Percentiles rank a stretch among this genome's conserved stretches.
phyloP scores from a whole-genome alignment of 768 basidiomycete genomes.

The Phlebiopsis gigantea region DNA sequence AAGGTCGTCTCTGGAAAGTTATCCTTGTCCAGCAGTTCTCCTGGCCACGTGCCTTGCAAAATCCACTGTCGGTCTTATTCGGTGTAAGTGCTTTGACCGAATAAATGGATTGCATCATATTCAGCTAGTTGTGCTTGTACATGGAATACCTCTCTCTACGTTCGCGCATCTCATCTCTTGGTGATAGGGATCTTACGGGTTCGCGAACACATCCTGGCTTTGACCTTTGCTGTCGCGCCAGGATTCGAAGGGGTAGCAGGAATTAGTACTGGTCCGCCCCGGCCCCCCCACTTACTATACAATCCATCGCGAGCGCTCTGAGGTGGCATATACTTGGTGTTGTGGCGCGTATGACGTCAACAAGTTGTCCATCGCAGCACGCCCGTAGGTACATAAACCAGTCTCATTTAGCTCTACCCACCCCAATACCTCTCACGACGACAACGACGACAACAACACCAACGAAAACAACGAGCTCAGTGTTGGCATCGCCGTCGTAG shows the following conservation, averaged over 20 bases:
- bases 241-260: no score
- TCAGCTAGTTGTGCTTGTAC: no score
- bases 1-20: neutral
- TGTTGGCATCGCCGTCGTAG: neutral
- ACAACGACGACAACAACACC: slow-evolving; percentile 1
- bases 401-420: neutral
- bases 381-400: slow-evolving; percentile 4
- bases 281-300: no score
- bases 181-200: no score
- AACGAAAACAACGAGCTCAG: slow-evolving; percentile 4
- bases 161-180: no score
- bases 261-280: no score
- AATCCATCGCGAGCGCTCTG: no score
- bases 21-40: neutral
- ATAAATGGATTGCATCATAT: neutral
- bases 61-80: neutral
- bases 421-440: neutral
- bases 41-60: neutral
- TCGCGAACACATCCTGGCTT: no score
- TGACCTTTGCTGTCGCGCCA: no score
- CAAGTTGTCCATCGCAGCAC: neutral
- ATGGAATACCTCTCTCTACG: no score
- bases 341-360: slow-evolving; percentile 7
- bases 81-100: neutral
- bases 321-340: neutral